phyloP scores from a whole-genome alignment of 2,329 filamentous ascomycete genomes.

The Dothideomycetes sp. region DNA sequence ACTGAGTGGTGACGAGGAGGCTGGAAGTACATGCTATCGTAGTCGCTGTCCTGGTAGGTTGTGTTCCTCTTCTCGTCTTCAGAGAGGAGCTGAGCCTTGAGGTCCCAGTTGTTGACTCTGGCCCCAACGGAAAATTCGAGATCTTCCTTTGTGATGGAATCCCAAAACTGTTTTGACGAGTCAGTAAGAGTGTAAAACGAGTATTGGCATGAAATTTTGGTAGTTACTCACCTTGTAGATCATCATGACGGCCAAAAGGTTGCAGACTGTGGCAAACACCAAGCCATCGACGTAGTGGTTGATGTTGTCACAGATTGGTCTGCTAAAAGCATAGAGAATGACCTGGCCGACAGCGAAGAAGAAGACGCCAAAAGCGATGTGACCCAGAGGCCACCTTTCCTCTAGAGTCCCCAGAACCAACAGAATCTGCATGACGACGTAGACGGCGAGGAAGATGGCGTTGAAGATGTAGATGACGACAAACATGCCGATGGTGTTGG shows the following conservation, averaged over 20 bases:
- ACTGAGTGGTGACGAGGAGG: slow-evolving; percentile 18
- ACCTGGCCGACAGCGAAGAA: slow-evolving; percentile 92
- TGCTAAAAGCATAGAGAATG: slow-evolving; percentile 81
- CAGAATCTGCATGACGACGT: slow-evolving; percentile 77
- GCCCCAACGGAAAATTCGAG: slow-evolving; percentile 96
- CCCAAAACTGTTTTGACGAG: slow-evolving; percentile 67
- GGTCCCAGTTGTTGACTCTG: slow-evolving; percentile 95
- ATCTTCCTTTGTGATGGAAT: slow-evolving; percentile 96
- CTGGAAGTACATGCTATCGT: slow-evolving; percentile 38
- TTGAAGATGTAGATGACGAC: slow-evolving; percentile 88
- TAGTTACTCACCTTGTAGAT: slow-evolving; percentile 72
- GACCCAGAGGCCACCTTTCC: slow-evolving; percentile 89
- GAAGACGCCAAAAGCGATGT: slow-evolving; percentile 81
- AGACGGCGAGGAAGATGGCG: slow-evolving; percentile 75
- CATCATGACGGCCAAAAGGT: slow-evolving; percentile 96
- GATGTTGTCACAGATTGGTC: slow-evolving; percentile 70
- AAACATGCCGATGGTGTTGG: slow-evolving; percentile 81
- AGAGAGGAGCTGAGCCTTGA: slow-evolving; percentile 71
- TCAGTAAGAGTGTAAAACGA: background rate
- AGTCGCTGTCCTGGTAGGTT: slow-evolving; percentile 60
- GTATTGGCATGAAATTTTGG: background rate
- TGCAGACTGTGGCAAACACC: slow-evolving; percentile 90
- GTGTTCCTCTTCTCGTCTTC: slow-evolving; percentile 72
- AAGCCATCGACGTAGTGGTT: slow-evolving; percentile 91
- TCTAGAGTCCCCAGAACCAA: slow-evolving; percentile 84